Percentiles rank a stretch among this genome's conserved stretches.
Evolutionary conservation across 495 filamentous ascomycete genomes (phyloP).

Genomic region (Pyrenula aspistea): DNA sequence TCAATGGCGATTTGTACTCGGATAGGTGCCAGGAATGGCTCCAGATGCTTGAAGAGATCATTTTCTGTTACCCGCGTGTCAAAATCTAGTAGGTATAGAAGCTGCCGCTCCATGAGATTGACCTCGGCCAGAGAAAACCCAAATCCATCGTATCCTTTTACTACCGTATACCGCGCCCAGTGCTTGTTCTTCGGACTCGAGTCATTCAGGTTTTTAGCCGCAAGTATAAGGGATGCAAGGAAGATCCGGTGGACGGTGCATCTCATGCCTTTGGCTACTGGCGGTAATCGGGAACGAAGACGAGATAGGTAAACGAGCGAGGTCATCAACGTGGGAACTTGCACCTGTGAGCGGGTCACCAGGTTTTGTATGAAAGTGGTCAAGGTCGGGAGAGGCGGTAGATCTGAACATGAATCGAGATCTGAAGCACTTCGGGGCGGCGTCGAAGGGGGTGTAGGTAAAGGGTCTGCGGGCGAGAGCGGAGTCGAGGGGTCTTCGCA

Average conservation of each 20-base stretch:
- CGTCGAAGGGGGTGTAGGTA: conserved; percentile 55
- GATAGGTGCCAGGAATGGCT: conserved; percentile 80
- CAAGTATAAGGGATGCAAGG: conserved; percentile 66
- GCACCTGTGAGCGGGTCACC: conserved; percentile 86
- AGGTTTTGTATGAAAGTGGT: conserved; percentile 85
- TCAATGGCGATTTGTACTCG: conserved; percentile 32
- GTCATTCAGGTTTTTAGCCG: conserved; percentile 72
- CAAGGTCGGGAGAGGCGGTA: conserved; percentile 57
- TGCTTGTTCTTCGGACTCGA: conserved; percentile 99
- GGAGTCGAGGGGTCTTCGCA: conserved; percentile 54
- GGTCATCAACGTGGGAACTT: conserved; percentile 94
- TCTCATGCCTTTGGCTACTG: conserved; percentile 91
- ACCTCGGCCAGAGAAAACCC: conserved; percentile 91
- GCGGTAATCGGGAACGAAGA: conserved; percentile 70
- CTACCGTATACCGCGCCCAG: conserved; percentile 82
- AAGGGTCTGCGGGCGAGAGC: conserved; percentile 40
- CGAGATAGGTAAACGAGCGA: conserved; percentile 85
- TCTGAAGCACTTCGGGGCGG: conserved; percentile 43
- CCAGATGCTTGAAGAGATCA: conserved; percentile 78
- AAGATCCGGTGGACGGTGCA: conserved; percentile 92
- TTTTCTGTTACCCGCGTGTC: conserved; percentile 72
- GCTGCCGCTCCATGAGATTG: conserved; percentile 97
- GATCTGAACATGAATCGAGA: conserved; percentile 16
- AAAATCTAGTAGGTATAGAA: conserved; percentile 88
- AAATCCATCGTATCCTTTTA: conserved; percentile 67